Base-by-base conservation (phyloP, 768 basidiomycete genomes). In the Chalciporus piperatus region DNA sequence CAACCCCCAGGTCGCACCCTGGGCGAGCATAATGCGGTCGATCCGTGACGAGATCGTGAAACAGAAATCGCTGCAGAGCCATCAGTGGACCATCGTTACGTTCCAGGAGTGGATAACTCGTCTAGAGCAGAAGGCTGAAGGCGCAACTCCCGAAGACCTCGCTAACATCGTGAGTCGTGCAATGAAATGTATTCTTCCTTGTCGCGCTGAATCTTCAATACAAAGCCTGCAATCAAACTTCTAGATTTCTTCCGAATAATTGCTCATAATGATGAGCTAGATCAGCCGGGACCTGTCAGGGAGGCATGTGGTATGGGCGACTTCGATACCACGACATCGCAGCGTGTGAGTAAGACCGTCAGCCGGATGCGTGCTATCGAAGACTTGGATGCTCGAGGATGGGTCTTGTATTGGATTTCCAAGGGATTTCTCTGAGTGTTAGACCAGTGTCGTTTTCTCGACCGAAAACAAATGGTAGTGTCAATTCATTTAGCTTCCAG, bases 1-100 rank as follows among this genome's bases (percentile, higher is more conserved):
- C 2, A 72, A 75, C 59, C 74, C 75, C 1, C 62, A 59, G 11
- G 68, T 70, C 2, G 54, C 71, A 11, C 23, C 60, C 2, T 76
- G 72, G 66, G 47, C 51, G 14, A 46, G 42, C 6, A 37, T 72
- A 14, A 59, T 74, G 19, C 35, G 55, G 14, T 50, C 43, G 23
- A 50, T 74, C 16, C 57, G 58, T 25, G 55, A 52, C 16, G 54
- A 58, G 0, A 41, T 65, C 3, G 20, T 58, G 27, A 45, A 63
- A 25, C 50, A 43, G 22, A 56, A 55, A 33, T 60, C 39, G 30
- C 33, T 1, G 2, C 40, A 11, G 54, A 5, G 37, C 43, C 39
- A 55, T 3, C 53, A 40, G n/a, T 55, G 70, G 11, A 51, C 55
- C 2, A 45, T 69, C 14, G 22, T 69, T 5, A 51, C 65, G 10